Evolutionary conservation across 371 early-diverging fungal species (phyloP), one percentile per base, ranked within the genome.

Genomic region (Syncephalastrum sp.): DNA sequence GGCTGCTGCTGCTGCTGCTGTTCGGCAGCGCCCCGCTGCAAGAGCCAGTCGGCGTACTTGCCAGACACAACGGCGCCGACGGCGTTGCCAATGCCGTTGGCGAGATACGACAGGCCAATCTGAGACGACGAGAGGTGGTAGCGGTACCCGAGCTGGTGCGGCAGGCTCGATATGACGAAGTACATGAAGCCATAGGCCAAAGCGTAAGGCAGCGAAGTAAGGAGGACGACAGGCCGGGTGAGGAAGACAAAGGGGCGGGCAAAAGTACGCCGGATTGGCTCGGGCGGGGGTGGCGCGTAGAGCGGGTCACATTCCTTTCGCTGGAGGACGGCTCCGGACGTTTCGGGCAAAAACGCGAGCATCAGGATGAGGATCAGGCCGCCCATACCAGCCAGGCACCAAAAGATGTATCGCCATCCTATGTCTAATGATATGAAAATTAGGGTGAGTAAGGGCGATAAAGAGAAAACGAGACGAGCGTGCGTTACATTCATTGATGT

Each of bases 381-480:
- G 24, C 87, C 83, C 67, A 85, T 68, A 16, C 69, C 76, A 1
- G 86, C 66, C 57, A 88, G 65, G 42, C 80, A 61, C 81, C 85
- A 88, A 61, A 88, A 88, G 27, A 85, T 84, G 59, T 74, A 79
- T 12, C 81, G 67, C 91, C 91, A 91, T 12, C 82, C 81, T 4
- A 82, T 61, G 23, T 71, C 79, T 64, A 78, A 54, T 0, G 42
- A 7, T 27, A n/a, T n/a, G 4, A 69, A 65, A 12, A 83, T 68
- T 24, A 21, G 21, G 72, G 63, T 13, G 78, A 78, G 6, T 80
- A 81, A 7, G 74, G 61, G 16, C 82, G 82, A 10, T 79, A 75
- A 3, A 46, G 2, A 24, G 42, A 53, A 5, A 12, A 3, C 0
- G 29, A 56, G 19, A 38, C 19, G 3, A 21, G 27, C 14, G 10